Percentiles rank a stretch among this genome's conserved stretches.
Conservation (phyloP, 768 basidiomycete genomes). For the Phylloporus sp. region DNA sequence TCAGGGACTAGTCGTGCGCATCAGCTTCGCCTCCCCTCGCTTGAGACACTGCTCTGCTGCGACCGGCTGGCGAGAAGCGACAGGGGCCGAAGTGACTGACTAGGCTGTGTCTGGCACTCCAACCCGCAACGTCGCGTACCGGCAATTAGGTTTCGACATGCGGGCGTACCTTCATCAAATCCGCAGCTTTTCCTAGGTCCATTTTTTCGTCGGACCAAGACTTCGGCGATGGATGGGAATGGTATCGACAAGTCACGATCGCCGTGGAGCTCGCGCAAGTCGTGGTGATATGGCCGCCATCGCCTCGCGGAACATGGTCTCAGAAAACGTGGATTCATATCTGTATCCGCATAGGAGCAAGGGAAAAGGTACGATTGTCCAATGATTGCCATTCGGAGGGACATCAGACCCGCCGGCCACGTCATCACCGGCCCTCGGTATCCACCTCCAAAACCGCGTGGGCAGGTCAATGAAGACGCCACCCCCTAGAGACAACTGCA, state of each 20-base stretch:
- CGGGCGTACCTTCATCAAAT: background rate
- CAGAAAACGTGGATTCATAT: conserved; percentile 6
- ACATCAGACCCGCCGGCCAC: background rate
- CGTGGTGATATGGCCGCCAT: background rate
- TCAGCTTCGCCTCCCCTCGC: background rate
- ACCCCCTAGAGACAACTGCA: background rate
- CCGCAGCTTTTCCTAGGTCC: too few species aligned
- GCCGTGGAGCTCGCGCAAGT: background rate
- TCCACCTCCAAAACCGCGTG: background rate
- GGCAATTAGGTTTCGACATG: background rate
- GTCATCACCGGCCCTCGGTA: background rate
- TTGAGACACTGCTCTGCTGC: background rate
- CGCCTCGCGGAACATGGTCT: conserved; percentile 7
- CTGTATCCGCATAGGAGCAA: background rate
- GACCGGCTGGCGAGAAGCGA: background rate
- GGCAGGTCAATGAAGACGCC: background rate
- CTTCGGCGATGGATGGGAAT: background rate
- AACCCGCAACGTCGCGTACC: background rate
- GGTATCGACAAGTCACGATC: background rate
- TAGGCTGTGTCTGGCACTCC: conserved; percentile 8
- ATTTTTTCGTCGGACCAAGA: background rate
- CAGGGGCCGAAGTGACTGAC: background rate
- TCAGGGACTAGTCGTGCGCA: background rate
- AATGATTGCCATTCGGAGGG: background rate
- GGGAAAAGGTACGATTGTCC: background rate